These are phyloP conservation scores for Yarrowia osloensis DNA, from an alignment of 805 yeast species.

Conservation along the genomic window DNA sequence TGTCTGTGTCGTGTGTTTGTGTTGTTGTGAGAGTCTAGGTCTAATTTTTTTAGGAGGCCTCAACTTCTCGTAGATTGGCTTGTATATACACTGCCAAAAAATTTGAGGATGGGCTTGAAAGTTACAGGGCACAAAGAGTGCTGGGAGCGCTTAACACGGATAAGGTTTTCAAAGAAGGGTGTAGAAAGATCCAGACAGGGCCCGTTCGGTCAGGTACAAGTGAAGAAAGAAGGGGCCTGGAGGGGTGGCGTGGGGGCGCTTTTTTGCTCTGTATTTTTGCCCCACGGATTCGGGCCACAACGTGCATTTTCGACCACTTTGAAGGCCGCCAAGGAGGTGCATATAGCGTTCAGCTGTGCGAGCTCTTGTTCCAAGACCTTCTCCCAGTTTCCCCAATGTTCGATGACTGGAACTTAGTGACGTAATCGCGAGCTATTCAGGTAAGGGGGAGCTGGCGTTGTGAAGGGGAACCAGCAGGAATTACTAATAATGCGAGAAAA, in stretches of 20 bases:
- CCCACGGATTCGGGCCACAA: not conserved
- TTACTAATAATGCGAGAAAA: not conserved
- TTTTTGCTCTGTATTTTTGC: not conserved
- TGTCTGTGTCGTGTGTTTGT: conserved; percentile 20
- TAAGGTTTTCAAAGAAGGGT: conserved; percentile 16
- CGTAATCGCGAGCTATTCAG: not conserved
- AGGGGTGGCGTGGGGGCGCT: not conserved
- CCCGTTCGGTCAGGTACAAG: not conserved
- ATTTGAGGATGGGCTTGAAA: conserved; percentile 21
- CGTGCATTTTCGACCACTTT: not conserved
- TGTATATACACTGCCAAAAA: conserved; percentile 29
- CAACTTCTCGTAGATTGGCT: conserved; percentile 11
- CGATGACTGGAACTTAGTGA: conserved; percentile 5
- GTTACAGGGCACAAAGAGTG: conserved; percentile 10
- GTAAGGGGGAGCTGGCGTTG: not conserved
- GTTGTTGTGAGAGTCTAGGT: conserved; percentile 22
- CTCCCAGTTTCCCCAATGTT: conserved; percentile 13
- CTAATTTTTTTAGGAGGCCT: not conserved
- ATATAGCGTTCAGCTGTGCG: not conserved
- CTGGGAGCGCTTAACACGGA: not conserved
- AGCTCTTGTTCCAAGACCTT: conserved; percentile 24
- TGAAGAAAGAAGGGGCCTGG: not conserved
- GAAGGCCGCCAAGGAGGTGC: not conserved
- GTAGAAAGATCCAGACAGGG: conserved; percentile 22
- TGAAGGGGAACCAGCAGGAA: not conserved